phyloP scores from a whole-genome alignment of 2,329 filamentous ascomycete species.

The Rachicladosporium sp. region DNA sequence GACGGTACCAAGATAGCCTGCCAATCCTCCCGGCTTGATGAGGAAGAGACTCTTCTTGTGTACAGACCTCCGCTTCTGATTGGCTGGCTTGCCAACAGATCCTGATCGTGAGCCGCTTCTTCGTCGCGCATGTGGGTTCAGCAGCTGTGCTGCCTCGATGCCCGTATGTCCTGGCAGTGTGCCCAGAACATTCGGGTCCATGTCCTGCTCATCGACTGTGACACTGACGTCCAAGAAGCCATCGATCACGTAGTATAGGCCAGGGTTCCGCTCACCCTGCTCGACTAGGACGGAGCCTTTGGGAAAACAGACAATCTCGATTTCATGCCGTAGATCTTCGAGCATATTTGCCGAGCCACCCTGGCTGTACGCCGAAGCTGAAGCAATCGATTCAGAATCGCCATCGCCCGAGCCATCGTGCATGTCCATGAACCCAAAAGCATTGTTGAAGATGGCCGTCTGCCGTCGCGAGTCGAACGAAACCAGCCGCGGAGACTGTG shows the following conservation, averaged over 20 bases:
- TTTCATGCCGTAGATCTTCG: slow-evolving; percentile 76
- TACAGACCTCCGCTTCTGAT: slow-evolving; percentile 33
- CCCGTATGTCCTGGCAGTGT: slow-evolving; percentile 25
- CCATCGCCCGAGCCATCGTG: slow-evolving; percentile 73
- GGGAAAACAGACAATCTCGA: slow-evolving; percentile 95
- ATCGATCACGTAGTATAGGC: slow-evolving; percentile 93
- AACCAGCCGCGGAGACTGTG: slow-evolving; percentile 71
- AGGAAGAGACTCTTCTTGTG: slow-evolving; percentile 66
- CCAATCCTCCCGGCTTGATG: slow-evolving; percentile 87
- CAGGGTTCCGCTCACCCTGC: slow-evolving; percentile 92
- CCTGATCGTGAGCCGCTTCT: slow-evolving; percentile 3
- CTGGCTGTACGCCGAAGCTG: slow-evolving; percentile 35
- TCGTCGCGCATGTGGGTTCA: slow-evolving; percentile 2
- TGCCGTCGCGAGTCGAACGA: slow-evolving; percentile 73
- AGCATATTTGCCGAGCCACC: slow-evolving; percentile 53
- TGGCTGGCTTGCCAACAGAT: slow-evolving; percentile 1
- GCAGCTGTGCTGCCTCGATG: slow-evolving; percentile 23
- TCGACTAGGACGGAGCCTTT: slow-evolving; percentile 90
- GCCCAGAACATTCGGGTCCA: slow-evolving; percentile 31
- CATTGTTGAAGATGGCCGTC: slow-evolving; percentile 71
- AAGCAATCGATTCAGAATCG: slow-evolving; percentile 72
- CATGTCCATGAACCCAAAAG: slow-evolving; percentile 40
- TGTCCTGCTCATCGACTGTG: slow-evolving; percentile 55
- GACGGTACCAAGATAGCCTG: slow-evolving; percentile 87
- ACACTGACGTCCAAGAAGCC: slow-evolving; percentile 91